phyloP scores from a whole-genome alignment of 352 stramenopile species.

The Globisporangium paroecandrum region DNA sequence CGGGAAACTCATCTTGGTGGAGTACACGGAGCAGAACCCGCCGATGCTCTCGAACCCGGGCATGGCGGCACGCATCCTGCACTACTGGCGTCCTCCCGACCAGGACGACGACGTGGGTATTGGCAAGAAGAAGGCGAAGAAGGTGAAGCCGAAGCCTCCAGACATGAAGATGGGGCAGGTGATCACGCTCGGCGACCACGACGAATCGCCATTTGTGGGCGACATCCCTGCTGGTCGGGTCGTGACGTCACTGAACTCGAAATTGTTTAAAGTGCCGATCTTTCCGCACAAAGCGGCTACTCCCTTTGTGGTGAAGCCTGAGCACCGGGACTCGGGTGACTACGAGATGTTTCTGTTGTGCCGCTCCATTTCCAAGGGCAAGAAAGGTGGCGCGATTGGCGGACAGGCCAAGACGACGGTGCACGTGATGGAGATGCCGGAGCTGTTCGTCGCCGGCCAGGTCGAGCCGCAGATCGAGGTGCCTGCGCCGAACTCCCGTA shows the following conservation, averaged over 20 bases:
- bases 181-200: constrained; percentile 76
- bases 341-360: constrained; percentile 72
- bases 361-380: constrained; percentile 69
- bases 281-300: constrained; percentile 63
- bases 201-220: constrained; percentile 80
- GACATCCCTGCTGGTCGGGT: constrained; percentile 72
- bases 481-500: constrained; percentile 71
- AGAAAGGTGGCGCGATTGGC: constrained; percentile 38
- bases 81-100: constrained; percentile 80
- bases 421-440: constrained; percentile 76
- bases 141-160: constrained; percentile 61
- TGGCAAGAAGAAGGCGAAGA: constrained; percentile 75
- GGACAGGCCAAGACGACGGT: constrained; percentile 56
- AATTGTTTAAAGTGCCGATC: constrained; percentile 82
- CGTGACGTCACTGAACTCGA: constrained; percentile 79
- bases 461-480: constrained; percentile 84
- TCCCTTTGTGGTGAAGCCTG: constrained; percentile 41
- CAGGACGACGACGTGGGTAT: constrained; percentile 35
- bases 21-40: constrained; percentile 82
- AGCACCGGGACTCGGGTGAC: constrained; percentile 37
- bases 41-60: constrained; percentile 79
- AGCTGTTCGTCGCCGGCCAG: constrained; percentile 73
- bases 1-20: constrained; percentile 76
- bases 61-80: constrained; percentile 80
- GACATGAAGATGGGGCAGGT: constrained; percentile 80